Percentiles rank a stretch among this genome's conserved stretches.
These are phyloP conservation scores for Piper longum DNA, from an alignment of 164 flowering plant species.

Conservation along the genomic window DNA sequence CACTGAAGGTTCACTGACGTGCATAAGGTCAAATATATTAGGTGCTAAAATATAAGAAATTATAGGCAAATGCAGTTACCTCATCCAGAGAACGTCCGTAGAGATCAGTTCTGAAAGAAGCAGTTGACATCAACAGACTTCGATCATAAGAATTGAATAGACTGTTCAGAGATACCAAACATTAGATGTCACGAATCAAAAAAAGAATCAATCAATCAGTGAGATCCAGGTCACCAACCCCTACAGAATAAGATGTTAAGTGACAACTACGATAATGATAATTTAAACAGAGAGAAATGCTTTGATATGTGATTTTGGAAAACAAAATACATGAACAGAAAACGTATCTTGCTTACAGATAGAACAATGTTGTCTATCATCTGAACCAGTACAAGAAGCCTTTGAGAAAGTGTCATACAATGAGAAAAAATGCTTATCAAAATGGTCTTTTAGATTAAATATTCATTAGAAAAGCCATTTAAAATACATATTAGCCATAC, in stretches of 20 bases:
- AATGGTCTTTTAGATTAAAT: too few species aligned
- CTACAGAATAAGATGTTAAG: too few species aligned
- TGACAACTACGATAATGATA: too few species aligned
- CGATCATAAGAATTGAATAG: constrained; percentile 75
- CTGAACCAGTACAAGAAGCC: not conserved
- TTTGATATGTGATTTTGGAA: not conserved
- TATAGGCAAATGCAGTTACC: constrained; percentile 21
- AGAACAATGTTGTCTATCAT: not conserved
- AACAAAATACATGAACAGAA: not conserved
- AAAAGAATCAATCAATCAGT: too few species aligned
- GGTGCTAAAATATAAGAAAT: not conserved
- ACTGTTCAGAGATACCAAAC: constrained; percentile 29
- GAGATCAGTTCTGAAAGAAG: constrained; percentile 73
- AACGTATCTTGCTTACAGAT: not conserved
- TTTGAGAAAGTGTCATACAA: not conserved
- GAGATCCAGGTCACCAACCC: too few species aligned
- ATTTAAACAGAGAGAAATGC: too few species aligned
- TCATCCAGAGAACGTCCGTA: constrained; percentile 45
- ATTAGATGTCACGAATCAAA: too few species aligned
- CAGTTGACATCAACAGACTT: constrained; percentile 73
- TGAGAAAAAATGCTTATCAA: too few species aligned
- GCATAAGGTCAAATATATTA: too few species aligned
- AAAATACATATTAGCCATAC: constrained; percentile 16
- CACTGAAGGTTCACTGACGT: too few species aligned
- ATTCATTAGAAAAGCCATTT: too few species aligned